Evolutionary conservation across 352 stramenopile species (phyloP), one percentile per base, ranked within the genome.

Genomic region (Pythium plurisporium): DNA sequence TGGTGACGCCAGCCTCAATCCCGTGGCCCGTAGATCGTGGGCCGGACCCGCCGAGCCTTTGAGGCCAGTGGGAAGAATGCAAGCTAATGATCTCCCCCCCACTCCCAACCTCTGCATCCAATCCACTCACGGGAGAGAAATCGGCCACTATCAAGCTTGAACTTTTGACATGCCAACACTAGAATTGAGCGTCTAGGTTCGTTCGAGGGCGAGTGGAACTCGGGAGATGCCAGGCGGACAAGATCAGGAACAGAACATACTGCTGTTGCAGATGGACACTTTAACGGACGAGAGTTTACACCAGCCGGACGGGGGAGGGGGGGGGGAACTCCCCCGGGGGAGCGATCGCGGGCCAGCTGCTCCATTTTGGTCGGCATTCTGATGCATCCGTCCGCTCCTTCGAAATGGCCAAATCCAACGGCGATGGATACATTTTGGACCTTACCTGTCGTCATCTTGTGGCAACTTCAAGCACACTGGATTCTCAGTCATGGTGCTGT

Each of bases 21-120:
- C 43, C 29, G 20, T 43, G 40, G 40, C 25, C 33, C 29, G 19
- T 31, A 29, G n/a, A n/a, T n/a, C n/a, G n/a, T n/a, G 30, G 5
- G 4, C 20, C 11, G 15, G 23, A 19, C 23, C 15, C 14, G 11
- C 23, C 31, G 17, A 31, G 19, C 29, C 19, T 51, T 44, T 55
- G 33, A 26, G 52, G 52, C 36, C 52, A 59, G 52, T 44, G 42
- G 15, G 29, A 43, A 49, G 31, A 59, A 50, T 26, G 43, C 51
- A 36, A 59, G 51, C 52, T 51, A 51, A 59, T 52, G 41, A 51
- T 52, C 51, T 52, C 44, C 41, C 51, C 38, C 52, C 29, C 15
- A 8, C 15, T 27, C 45, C 33, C 22, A 22, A 11, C 47, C 22
- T 55, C 8, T 45, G 47, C 46, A 45, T 36, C 46, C n/a, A n/a